A percentile compares a stretch with the other conserved stretches of the same genome.
These are phyloP conservation scores for Fusarium sp. DNA, from an alignment of 2,329 filamentous ascomycete species.

Conservation along the genomic window DNA sequence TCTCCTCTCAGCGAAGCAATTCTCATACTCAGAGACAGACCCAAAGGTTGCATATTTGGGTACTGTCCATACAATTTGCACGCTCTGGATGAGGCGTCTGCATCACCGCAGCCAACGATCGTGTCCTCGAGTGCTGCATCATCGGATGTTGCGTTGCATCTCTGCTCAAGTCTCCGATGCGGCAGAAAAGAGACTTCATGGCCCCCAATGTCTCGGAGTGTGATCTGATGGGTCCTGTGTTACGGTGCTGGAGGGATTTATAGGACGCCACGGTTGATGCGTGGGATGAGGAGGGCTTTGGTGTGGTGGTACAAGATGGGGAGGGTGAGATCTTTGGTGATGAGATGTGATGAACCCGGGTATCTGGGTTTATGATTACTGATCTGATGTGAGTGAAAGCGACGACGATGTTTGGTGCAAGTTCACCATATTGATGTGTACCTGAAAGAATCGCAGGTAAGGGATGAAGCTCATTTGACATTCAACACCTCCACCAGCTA, in stretches of 20 bases:
- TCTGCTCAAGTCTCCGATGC: slow-evolving; percentile 26
- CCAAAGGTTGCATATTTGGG: slow-evolving; percentile 67
- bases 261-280: slow-evolving; percentile 34
- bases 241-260: slow-evolving; percentile 14
- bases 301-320: slow-evolving; percentile 38
- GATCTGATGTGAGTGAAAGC: slow-evolving; percentile 18
- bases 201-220: slow-evolving; percentile 42
- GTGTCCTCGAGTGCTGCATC: slow-evolving; percentile 40
- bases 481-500: background rate
- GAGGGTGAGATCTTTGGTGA: slow-evolving; percentile 23
- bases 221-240: slow-evolving; percentile 21
- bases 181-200: slow-evolving; percentile 13
- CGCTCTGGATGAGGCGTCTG: slow-evolving; percentile 32
- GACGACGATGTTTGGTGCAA: slow-evolving; percentile 5
- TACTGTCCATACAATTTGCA: slow-evolving; percentile 60
- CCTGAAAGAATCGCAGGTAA: background rate
- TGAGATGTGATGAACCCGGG: slow-evolving; percentile 36
- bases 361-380: slow-evolving; percentile 18
- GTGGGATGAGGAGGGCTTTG: background rate
- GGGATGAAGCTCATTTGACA: background rate
- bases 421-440: background rate
- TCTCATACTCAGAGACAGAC: slow-evolving; percentile 59
- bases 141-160: slow-evolving; percentile 35
- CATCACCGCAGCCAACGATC: slow-evolving; percentile 30
- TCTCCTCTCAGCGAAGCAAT: slow-evolving; percentile 72